These are phyloP conservation scores for Kurtzmaniella quercitrusa DNA, from an alignment of 1,139 yeast species.

Conservation along the genomic window DNA sequence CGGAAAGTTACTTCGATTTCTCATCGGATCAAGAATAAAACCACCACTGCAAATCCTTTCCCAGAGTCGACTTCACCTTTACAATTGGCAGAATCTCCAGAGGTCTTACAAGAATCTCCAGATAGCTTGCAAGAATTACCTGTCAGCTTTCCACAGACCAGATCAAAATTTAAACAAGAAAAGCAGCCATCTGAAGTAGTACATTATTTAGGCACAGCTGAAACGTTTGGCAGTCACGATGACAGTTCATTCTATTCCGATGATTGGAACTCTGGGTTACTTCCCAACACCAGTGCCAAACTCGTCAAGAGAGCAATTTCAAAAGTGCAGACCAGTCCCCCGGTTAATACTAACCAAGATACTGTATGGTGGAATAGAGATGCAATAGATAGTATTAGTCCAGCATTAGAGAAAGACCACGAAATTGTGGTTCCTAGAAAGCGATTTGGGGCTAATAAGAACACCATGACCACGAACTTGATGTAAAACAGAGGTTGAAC, in stretches of 20 bases:
- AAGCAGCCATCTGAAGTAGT: not conserved
- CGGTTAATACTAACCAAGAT: not conserved
- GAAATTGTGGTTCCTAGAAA: not conserved
- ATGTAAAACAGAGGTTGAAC: too few species aligned
- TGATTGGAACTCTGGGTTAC: constrained; percentile 4
- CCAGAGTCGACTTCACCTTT: not conserved
- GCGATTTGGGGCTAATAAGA: constrained; percentile 5
- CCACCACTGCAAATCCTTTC: too few species aligned
- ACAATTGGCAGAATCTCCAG: not conserved
- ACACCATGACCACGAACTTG: constrained; percentile 1
- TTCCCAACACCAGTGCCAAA: not conserved
- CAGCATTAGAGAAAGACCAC: not conserved
- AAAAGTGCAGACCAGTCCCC: not conserved
- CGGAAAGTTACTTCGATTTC: not conserved
- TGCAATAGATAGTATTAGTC: not conserved
- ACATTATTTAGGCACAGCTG: not conserved
- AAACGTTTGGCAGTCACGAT: not conserved
- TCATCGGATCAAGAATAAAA: too few species aligned
- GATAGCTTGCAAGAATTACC: not conserved
- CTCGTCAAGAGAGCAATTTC: not conserved
- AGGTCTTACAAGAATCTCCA: not conserved
- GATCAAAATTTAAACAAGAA: not conserved
- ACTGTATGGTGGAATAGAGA: not conserved
- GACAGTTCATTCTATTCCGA: constrained; percentile 4
- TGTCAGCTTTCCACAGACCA: not conserved